Base-by-base conservation (phyloP, 257 asterid genomes). In the Fraxinus pennsylvanica region DNA sequence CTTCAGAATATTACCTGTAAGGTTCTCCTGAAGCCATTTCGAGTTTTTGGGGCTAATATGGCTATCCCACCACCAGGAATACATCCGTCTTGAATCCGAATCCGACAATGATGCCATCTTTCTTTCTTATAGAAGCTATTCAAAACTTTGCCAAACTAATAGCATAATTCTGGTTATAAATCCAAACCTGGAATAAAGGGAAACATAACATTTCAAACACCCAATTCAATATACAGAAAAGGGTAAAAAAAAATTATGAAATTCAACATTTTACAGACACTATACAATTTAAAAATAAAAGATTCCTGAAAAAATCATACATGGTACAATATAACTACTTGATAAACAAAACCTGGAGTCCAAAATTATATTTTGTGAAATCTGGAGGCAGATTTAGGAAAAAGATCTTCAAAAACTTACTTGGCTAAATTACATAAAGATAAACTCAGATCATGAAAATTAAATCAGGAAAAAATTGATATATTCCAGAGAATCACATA, bases 21-120 rank as follows among this genome's bases (percentile, higher is more conserved):
- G 69, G 19, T 63, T 63, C 17, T 63, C 69, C 33, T 63, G 69
- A 25, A 63, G 69, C 69, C 69, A 63, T 63, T 63, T 63, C 19
- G 69, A 63, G 69, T 63, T 63, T 63, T 63, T 63, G 36, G 69
- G 69, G 36, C 69, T 63, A 63, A 63, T 63, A 63, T 63, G 69
- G 19, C 69, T 63, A 63, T 63, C 69, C 69, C 69, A 63, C 69
- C 69, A 63, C 69, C 69, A 63, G n/a, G 69, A 63, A 25, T 63
- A 63, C 69, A 25, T 63, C 35, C 69, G 15, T 27, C 36, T 63
- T 25, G 69, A n/a, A 63, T 63, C 69, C 8, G 69, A 63, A 63
- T 63, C 69, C 36, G 35, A 27, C 19, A 63, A 27, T 10, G 69
- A 17, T 25, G 69, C 33, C 69, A 63, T 63, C 2, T 63, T 63